Conservation (phyloP, 1,284 basidiomycete species). For the Filobasidium uniguttulatum region DNA sequence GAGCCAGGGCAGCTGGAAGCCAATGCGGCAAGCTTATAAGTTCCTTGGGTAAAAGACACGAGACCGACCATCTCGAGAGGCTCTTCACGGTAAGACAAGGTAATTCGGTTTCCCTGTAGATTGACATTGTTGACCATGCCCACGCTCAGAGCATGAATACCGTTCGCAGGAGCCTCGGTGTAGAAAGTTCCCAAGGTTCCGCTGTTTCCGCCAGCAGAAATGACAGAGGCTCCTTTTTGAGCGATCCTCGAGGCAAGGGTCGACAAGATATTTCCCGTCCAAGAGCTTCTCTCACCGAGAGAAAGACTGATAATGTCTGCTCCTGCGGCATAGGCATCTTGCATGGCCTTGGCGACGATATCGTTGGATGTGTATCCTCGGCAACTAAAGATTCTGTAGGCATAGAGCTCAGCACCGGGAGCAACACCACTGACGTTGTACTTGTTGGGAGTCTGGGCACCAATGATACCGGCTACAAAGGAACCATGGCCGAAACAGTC, state of each 20-base stretch:
- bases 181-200: slow-evolving; percentile 36
- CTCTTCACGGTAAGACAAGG: slow-evolving; percentile 23
- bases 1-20: slow-evolving; percentile 28
- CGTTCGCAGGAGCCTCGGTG: slow-evolving; percentile 33
- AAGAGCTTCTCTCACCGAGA: slow-evolving; percentile 46
- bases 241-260: slow-evolving; percentile 48
- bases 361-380: slow-evolving; percentile 33
- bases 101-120: slow-evolving; percentile 26
- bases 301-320: slow-evolving; percentile 52
- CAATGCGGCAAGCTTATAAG: slow-evolving; percentile 21
- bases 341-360: slow-evolving; percentile 36
- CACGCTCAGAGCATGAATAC: slow-evolving; percentile 29
- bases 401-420: slow-evolving; percentile 26
- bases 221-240: slow-evolving; percentile 42
- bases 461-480: slow-evolving; percentile 53
- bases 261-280: slow-evolving; percentile 44
- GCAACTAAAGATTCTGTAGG: slow-evolving; percentile 38
- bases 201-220: slow-evolving; percentile 34
- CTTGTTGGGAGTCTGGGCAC: slow-evolving; percentile 38
- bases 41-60: slow-evolving; percentile 19
- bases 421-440: slow-evolving; percentile 40
- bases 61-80: slow-evolving; percentile 28
- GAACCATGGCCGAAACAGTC: slow-evolving; percentile 44
- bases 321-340: slow-evolving; percentile 38
- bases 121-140: slow-evolving; percentile 30